phyloP scores from a whole-genome alignment of 495 filamentous ascomycete genomes.

The Hyphodiscus hymeniophilus region DNA sequence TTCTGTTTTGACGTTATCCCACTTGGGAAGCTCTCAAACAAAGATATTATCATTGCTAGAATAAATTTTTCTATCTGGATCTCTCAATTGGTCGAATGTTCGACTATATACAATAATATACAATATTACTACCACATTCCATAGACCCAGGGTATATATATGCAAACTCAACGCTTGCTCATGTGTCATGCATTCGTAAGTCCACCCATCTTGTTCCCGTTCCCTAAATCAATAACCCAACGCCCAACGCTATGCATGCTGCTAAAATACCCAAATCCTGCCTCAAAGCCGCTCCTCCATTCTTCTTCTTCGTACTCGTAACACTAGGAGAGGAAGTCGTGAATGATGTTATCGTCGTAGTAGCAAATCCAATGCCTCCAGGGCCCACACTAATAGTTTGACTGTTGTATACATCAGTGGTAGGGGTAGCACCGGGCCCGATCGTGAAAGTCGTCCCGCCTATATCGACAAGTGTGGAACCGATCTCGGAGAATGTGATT shows the following conservation, averaged over 20 bases:
- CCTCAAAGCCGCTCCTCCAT: neutral
- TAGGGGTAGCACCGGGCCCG: constrained; percentile 5
- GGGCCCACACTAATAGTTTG: constrained; percentile 19
- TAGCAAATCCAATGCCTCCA: constrained; percentile 14
- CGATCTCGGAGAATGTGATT: constrained; percentile 18
- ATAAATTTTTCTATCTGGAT: too few relatives aligned
- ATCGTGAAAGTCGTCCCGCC: constrained; percentile 18
- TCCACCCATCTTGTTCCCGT: too few relatives aligned
- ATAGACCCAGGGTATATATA: too few relatives aligned
- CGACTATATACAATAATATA: too few relatives aligned
- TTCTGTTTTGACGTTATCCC: too few relatives aligned
- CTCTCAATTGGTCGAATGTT: too few relatives aligned
- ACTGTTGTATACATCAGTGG: constrained; percentile 13
- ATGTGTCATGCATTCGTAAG: too few relatives aligned
- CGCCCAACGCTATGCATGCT: neutral
- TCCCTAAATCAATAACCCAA: neutral
- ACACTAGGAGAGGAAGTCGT: neutral
- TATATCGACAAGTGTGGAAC: constrained; percentile 10
- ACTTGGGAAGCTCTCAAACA: too few relatives aligned
- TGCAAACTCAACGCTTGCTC: too few relatives aligned
- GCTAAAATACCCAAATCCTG: neutral
- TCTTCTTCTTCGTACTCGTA: constrained; percentile 2
- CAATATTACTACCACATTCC: too few relatives aligned
- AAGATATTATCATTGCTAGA: too few relatives aligned
- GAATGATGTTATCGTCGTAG: constrained; percentile 6